Conservation (phyloP, 139 green algal species). For the Desmodesmus armatus region DNA sequence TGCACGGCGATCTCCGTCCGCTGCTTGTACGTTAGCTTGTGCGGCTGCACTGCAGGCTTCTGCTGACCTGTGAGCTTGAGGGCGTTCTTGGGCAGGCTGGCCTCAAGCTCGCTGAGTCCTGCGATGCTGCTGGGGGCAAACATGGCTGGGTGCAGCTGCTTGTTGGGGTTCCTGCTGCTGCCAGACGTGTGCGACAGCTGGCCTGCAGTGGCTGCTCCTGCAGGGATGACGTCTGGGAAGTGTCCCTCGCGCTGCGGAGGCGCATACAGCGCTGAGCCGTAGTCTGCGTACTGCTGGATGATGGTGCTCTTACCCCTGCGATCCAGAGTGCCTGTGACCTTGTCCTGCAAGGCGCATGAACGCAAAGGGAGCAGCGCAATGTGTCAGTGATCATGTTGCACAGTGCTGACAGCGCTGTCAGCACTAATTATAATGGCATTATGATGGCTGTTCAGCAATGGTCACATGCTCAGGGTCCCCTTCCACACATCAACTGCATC, state of each 20-base stretch:
- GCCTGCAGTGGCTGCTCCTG: not conserved
- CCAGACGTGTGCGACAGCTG: not conserved
- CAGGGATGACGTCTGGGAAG: conserved; percentile 66
- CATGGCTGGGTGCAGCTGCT: not conserved
- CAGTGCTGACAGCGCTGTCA: too few relatives aligned
- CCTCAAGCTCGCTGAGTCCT: conserved; percentile 53
- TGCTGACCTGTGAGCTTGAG: conserved; percentile 50
- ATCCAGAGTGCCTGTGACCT: conserved; percentile 56
- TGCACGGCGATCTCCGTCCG: conserved; percentile 62
- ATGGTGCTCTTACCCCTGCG: conserved; percentile 55
- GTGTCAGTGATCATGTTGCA: too few relatives aligned
- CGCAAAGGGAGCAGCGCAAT: too few relatives aligned
- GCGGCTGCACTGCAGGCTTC: not conserved
- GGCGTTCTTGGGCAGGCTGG: conserved; percentile 52
- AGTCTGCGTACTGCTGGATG: conserved; percentile 73
- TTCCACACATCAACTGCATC: too few relatives aligned
- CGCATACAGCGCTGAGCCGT: conserved; percentile 75
- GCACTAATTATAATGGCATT: too few relatives aligned
- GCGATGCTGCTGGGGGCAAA: not conserved
- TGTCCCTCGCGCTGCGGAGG: conserved; percentile 74
- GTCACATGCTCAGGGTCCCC: too few relatives aligned
- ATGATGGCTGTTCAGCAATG: too few relatives aligned
- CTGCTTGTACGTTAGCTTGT: conserved; percentile 64
- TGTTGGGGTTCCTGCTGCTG: not conserved
- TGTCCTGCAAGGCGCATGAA: not conserved